Percentiles rank a stretch among this genome's conserved stretches.
phyloP scores from a whole-genome alignment of 345 rosid genomes.

The Melaleuca quinquenervia region DNA sequence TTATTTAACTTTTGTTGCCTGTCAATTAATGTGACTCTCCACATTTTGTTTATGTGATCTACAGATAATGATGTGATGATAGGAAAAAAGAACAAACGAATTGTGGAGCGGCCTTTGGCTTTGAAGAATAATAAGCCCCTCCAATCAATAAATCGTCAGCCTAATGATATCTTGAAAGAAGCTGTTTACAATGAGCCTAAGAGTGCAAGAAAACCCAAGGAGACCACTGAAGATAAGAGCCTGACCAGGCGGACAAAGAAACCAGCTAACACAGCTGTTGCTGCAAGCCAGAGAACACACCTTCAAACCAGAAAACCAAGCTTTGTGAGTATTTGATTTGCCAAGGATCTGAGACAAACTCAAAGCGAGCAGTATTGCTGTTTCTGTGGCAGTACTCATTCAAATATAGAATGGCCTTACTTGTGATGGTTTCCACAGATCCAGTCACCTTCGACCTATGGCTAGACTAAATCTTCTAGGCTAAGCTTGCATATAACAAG shows the following conservation, averaged over 20 bases:
- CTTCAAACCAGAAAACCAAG: neutral
- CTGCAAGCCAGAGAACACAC: neutral
- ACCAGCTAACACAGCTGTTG: neutral
- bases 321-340: neutral
- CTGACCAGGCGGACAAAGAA: constrained; percentile 12
- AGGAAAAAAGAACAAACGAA: constrained; percentile 25
- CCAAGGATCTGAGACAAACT: neutral
- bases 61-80: constrained; percentile 47
- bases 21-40: neutral
- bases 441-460: neutral
- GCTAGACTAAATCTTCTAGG: neutral
- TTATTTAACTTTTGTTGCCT: neutral
- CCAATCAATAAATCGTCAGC: constrained; percentile 16
- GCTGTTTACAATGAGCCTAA: neutral
- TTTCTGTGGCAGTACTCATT: neutral
- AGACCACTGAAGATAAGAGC: neutral
- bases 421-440: neutral
- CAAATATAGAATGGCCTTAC: neutral
- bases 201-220: constrained; percentile 9
- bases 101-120: constrained; percentile 8
- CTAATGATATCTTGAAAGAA: constrained; percentile 6
- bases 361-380: neutral
- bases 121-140: constrained; percentile 12
- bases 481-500: neutral
- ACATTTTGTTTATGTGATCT: neutral